Evolutionary conservation across 2,329 filamentous ascomycete genomes (phyloP), one percentile per base, ranked within the genome.

Genomic region (Penicillium hordei): DNA sequence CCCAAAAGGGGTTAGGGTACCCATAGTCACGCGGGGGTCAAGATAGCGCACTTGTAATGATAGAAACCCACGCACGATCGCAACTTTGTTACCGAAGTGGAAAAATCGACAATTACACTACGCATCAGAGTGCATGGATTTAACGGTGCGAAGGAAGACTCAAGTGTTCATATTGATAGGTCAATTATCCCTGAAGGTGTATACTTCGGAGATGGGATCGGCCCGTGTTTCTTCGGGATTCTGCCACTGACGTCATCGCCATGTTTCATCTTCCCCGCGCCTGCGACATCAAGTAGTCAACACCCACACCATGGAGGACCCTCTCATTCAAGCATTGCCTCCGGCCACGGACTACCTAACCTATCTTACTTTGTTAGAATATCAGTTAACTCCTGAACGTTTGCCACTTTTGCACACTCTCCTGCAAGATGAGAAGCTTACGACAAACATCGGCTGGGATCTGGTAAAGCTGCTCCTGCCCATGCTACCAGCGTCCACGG

Each of bases 401-500:
- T 74, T 88, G 21, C 83, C 84, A 0, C 76, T 80, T 2, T 75
- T 88, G 25, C 85, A 86, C 65, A 74, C 79, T 36, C 76, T 87
- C 21, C 75, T 88, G 15, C 83, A 86, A 68, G 84, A 87, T 77
- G 79, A 82, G 59, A 81, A 79, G 46, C 71, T 88, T 36, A 86
- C 84, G 4, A 79, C 79, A 44, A 86, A 86, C 62, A 88, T 88
- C 65, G 86, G 86, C 58, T 88, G 86, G 86, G 86, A 88, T 70
- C 71, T 88, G 42, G 82, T 88, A 6, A 83, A 86, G 64, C 71
- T 87, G 10, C 77, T 88, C 2, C 75, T 87, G 17, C 85, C 85
- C 2, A 77, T 86, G 59, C 72, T 88, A 4, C 83, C 84, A 2
- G 78, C 80, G 3, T 85, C 84, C 0, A 77, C 81, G 51, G 76